phyloP scores from a whole-genome alignment of 78 protist species.

The Cavenderia fasciculata region DNA sequence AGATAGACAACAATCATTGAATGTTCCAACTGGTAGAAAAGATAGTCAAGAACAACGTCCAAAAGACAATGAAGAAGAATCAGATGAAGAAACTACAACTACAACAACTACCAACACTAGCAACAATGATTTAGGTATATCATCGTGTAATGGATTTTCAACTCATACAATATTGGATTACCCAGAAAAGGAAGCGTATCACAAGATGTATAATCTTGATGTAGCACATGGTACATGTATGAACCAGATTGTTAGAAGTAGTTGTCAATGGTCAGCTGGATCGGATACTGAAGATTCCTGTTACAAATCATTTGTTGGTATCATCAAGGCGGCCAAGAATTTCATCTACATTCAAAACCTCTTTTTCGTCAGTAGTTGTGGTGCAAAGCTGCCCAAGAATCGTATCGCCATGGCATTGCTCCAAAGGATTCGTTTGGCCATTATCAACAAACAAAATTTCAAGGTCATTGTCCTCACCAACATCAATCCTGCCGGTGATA shows the following conservation, averaged over 20 bases:
- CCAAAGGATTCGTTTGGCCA: constrained; percentile 28
- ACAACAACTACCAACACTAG: too few species aligned
- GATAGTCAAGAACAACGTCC: too few species aligned
- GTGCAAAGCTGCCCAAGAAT: constrained; percentile 58
- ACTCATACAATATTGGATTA: too few species aligned
- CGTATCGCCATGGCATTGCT: constrained; percentile 52
- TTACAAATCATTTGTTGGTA: constrained; percentile 60
- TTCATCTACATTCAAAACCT: constrained; percentile 84
- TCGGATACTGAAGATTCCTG: constrained; percentile 60
- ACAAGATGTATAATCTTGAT: too few species aligned
- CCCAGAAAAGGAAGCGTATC: too few species aligned
- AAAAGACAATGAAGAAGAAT: too few species aligned
- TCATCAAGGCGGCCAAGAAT: constrained; percentile 66
- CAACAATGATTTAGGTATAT: too few species aligned
- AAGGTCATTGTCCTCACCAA: constrained; percentile 52
- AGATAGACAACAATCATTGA: too few species aligned
- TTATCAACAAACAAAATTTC: constrained; percentile 21
- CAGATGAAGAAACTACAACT: too few species aligned
- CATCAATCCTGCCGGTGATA: constrained; percentile 56
- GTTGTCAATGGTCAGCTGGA: constrained; percentile 38
- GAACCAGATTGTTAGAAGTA: constrained; percentile 47
- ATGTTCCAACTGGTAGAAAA: too few species aligned
- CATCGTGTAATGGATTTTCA: too few species aligned
- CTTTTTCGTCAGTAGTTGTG: constrained; percentile 75
- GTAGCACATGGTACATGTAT: too few species aligned